These are phyloP conservation scores for Tolypocladium amazonense DNA, from an alignment of 2,329 filamentous ascomycete species.

Conservation along the genomic window DNA sequence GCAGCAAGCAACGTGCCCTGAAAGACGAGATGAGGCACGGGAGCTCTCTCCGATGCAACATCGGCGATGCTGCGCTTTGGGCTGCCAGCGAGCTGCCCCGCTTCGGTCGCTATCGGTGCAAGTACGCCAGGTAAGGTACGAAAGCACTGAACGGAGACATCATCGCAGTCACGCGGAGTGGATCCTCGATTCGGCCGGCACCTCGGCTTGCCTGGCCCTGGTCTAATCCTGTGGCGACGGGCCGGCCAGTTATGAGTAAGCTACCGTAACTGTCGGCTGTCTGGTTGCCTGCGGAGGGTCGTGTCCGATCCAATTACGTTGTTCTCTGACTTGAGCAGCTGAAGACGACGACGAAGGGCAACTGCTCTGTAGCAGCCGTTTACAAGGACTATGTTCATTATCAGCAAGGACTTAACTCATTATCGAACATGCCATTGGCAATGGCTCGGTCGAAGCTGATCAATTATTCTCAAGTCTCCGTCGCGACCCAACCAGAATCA, in stretches of 20 bases:
- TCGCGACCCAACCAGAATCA: not conserved
- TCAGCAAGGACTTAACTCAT: no score
- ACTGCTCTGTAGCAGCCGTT: not conserved
- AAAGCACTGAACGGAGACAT: not conserved
- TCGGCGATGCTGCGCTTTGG: not conserved
- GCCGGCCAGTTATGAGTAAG: not conserved
- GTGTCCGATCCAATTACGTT: not conserved
- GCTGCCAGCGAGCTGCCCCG: not conserved
- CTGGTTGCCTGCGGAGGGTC: not conserved
- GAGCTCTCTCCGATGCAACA: not conserved
- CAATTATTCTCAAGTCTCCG: not conserved
- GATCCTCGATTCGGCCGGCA: not conserved
- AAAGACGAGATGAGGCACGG: not conserved
- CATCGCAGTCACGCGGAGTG: not conserved
- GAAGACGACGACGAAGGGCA: not conserved
- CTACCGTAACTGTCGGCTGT: no score
- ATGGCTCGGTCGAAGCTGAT: not conserved
- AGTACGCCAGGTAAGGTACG: no score
- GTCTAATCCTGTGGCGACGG: not conserved
- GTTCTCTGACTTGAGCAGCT: not conserved
- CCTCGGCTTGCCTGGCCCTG: not conserved
- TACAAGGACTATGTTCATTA: no score
- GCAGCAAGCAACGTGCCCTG: not conserved
- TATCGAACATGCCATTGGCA: not conserved
- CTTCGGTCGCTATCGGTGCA: not conserved